Evolutionary conservation across 2,329 filamentous ascomycete genomes (phyloP).

Genomic region (Nannizziopsis barbatae): DNA sequence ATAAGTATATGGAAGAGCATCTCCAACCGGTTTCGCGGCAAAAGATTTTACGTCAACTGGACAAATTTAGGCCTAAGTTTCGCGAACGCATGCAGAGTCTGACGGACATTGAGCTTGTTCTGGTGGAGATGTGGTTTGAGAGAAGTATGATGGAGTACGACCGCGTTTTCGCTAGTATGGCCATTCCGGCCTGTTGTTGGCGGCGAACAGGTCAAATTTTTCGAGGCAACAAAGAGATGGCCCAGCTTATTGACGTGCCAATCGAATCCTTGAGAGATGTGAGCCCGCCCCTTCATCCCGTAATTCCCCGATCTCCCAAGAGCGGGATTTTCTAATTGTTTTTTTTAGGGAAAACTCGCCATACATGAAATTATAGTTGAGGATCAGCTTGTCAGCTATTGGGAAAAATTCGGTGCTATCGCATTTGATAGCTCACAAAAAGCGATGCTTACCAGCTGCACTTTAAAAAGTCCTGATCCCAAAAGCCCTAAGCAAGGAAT

Average conservation of each 20-base stretch:
- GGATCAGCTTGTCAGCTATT: conserved; percentile 89
- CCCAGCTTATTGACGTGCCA: conserved; percentile 83
- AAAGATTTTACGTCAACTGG: conserved; percentile 82
- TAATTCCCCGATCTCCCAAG: not conserved
- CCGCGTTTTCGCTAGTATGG: conserved; percentile 97
- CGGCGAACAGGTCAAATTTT: conserved; percentile 94
- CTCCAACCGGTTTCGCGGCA: conserved; percentile 72
- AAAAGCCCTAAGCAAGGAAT: conserved; percentile 61
- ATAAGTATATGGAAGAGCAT: conserved; percentile 83
- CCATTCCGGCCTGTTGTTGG: conserved; percentile 96
- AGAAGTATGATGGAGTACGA: conserved; percentile 94
- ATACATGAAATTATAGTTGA: conserved; percentile 94
- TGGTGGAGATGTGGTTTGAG: conserved; percentile 99
- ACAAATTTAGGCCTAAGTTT: conserved; percentile 90
- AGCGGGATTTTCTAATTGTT: not conserved
- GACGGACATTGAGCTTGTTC: conserved; percentile 85
- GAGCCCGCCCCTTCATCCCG: conserved; percentile 33
- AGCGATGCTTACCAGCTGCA: conserved; percentile 86
- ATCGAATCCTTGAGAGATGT: conserved; percentile 87
- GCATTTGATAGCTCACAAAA: conserved; percentile 92
- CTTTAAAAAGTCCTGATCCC: conserved; percentile 68
- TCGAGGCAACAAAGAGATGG: conserved; percentile 96
- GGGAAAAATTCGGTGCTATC: conserved; percentile 98
- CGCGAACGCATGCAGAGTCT: conserved; percentile 84
- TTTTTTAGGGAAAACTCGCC: conserved; percentile 72